Conservation (phyloP, 805 yeast species). For the Nakazawaea ambrosiae region DNA sequence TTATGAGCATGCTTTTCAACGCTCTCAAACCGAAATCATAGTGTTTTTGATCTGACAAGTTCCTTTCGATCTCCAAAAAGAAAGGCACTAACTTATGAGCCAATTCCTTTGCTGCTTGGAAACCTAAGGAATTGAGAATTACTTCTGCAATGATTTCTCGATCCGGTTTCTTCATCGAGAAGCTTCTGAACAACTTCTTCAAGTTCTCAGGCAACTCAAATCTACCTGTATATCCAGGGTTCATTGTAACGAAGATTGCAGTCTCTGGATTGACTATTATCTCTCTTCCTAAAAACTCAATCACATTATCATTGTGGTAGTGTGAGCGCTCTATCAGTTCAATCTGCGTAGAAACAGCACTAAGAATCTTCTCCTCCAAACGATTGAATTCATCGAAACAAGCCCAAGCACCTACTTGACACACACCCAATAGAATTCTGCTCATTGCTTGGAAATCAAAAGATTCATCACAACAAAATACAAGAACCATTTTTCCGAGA, state of each 20-base stretch:
- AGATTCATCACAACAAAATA: constrained; percentile 86
- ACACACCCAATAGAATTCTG: constrained; percentile 69
- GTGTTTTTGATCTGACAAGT: constrained; percentile 53
- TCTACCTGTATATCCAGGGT: constrained; percentile 84
- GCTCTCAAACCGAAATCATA: constrained; percentile 91
- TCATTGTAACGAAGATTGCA: constrained; percentile 85
- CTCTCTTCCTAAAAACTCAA: constrained; percentile 36
- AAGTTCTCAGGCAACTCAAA: constrained; percentile 79
- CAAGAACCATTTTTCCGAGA: constrained; percentile 75
- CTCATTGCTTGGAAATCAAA: constrained; percentile 79
- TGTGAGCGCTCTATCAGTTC: constrained; percentile 62
- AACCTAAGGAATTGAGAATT: constrained; percentile 68
- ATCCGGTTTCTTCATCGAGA: constrained; percentile 73
- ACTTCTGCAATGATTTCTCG: constrained; percentile 60
- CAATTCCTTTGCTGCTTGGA: constrained; percentile 35
- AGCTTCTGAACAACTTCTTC: constrained; percentile 68
- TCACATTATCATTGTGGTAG: constrained; percentile 13
- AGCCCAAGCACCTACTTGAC: constrained; percentile 87
- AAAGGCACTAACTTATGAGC: constrained; percentile 48
- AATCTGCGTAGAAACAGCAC: constrained; percentile 80
- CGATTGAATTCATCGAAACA: constrained; percentile 95
- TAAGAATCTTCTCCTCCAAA: constrained; percentile 58
- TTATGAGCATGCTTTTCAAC: constrained; percentile 56
- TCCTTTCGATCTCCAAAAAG: constrained; percentile 35
- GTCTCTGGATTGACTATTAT: constrained; percentile 37